Evolutionary conservation across 1,284 basidiomycete genomes (phyloP).

Genomic region (Ustilago cynodontis): DNA sequence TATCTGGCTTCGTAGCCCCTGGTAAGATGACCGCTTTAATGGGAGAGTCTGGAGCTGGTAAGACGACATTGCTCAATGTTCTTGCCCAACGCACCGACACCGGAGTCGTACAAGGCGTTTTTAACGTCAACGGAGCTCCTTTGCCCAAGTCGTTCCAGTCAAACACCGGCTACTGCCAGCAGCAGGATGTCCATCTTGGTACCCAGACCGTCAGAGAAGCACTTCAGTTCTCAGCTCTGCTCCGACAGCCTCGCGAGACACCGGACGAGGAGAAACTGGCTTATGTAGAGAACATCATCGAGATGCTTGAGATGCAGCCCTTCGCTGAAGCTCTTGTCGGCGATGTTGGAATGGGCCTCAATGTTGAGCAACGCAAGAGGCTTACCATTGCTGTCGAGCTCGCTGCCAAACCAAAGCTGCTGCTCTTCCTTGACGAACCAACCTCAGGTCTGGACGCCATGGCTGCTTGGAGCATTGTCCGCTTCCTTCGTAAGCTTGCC

Average conservation of each 20-base stretch:
- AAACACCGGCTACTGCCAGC: slow-evolving; percentile 58
- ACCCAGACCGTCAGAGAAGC: slow-evolving; percentile 60
- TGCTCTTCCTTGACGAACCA: slow-evolving; percentile 67
- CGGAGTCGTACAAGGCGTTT: slow-evolving; percentile 55
- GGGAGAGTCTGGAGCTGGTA: slow-evolving; percentile 66
- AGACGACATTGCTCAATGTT: slow-evolving; percentile 63
- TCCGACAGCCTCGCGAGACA: slow-evolving; percentile 57
- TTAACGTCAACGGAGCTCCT: slow-evolving; percentile 47
- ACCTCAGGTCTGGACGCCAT: slow-evolving; percentile 60
- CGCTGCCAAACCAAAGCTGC: slow-evolving; percentile 59
- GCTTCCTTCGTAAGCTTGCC: slow-evolving; percentile 69
- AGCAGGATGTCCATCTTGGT: slow-evolving; percentile 60
- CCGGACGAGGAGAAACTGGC: slow-evolving; percentile 53
- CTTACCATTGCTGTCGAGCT: slow-evolving; percentile 65
- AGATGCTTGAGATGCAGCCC: slow-evolving; percentile 59
- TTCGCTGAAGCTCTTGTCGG: slow-evolving; percentile 63
- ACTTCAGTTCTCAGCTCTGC: slow-evolving; percentile 59
- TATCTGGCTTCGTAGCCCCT: slow-evolving; percentile 67
- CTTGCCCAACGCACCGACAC: slow-evolving; percentile 56
- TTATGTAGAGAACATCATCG: slow-evolving; percentile 60
- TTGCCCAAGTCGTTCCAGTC: slow-evolving; percentile 60
- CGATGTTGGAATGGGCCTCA: slow-evolving; percentile 52
- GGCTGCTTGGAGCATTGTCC: slow-evolving; percentile 61
- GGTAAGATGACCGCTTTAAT: slow-evolving; percentile 64
- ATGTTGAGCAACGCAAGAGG: slow-evolving; percentile 63